These are phyloP conservation scores for Rhododendron vialii DNA, from an alignment of 148 eudicot species.

Conservation along the genomic window DNA sequence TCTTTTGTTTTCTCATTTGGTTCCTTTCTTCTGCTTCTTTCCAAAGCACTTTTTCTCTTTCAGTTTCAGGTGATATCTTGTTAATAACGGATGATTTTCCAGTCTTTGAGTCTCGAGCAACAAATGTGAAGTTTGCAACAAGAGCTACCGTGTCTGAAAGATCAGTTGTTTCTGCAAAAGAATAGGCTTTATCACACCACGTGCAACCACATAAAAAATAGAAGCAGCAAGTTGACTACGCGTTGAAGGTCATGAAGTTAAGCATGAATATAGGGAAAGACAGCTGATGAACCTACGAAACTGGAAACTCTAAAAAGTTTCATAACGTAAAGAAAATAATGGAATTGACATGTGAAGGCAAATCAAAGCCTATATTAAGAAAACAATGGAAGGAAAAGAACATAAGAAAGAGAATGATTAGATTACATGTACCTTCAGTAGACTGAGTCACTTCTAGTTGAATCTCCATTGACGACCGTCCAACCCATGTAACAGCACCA, in stretches of 20 bases:
- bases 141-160: conserved; percentile 53
- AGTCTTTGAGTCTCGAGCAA: conserved; percentile 78
- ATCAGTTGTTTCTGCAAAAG: conserved; percentile 39
- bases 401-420: not conserved
- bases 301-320: not conserved
- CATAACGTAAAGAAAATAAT: not conserved
- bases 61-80: conserved; percentile 62
- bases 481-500: conserved; percentile 98
- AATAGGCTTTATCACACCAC: not conserved
- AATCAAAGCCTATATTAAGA: not conserved
- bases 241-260: not conserved
- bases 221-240: not conserved
- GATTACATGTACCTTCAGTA: conserved; percentile 41
- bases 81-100: conserved; percentile 78
- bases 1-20: conserved; percentile 51
- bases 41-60: conserved; percentile 61
- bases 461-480: conserved; percentile 91
- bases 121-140: conserved; percentile 89
- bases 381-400: not conserved
- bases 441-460: conserved; percentile 74
- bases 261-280: not conserved
- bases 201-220: not conserved
- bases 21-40: conserved; percentile 85
- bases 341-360: not conserved
- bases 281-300: not conserved